Conservation (phyloP, 768 basidiomycete species). For the Paxillus ammoniavirescens region DNA sequence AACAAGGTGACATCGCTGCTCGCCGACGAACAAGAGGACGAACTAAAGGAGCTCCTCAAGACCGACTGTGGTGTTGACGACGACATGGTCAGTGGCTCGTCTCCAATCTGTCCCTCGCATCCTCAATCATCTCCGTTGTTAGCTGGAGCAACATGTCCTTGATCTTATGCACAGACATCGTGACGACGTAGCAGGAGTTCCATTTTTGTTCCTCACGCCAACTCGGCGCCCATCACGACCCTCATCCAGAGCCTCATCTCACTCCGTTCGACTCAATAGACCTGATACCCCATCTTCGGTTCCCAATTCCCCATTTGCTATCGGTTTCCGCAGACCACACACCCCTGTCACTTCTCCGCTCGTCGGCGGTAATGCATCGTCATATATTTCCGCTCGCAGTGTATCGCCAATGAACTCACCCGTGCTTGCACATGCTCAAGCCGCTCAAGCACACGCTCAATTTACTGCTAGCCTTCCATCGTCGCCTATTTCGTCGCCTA, state of each 20-base stretch:
- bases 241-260: constrained; percentile 74
- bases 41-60: constrained; percentile 74
- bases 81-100: constrained; percentile 51
- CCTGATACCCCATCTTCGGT: constrained; percentile 77
- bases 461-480: constrained; percentile 80
- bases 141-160: constrained; percentile 87
- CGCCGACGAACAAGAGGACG: constrained; percentile 83
- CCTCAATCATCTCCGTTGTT: constrained; percentile 18
- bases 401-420: constrained; percentile 66
- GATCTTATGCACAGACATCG: constrained; percentile 96
- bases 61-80: constrained; percentile 67
- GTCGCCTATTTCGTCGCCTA: constrained; percentile 82
- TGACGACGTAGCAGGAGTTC: constrained; percentile 80
- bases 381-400: constrained; percentile 56
- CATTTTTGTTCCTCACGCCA: constrained; percentile 80
- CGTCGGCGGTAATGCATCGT: constrained; percentile 51
- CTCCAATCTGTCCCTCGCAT: constrained; percentile 7
- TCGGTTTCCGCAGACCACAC: constrained; percentile 75
- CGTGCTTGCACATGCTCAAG: constrained; percentile 54
- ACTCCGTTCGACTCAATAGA: constrained; percentile 63
- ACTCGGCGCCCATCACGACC: constrained; percentile 79
- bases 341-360: constrained; percentile 78
- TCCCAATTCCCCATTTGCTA: constrained; percentile 73
- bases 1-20: constrained; percentile 69
- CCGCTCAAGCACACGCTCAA: constrained; percentile 55